A percentile compares a stretch with the other conserved stretches of the same genome.
Evolutionary conservation across 352 stramenopile species (phyloP).

Genomic region (Globisporangium acanthophoron): DNA sequence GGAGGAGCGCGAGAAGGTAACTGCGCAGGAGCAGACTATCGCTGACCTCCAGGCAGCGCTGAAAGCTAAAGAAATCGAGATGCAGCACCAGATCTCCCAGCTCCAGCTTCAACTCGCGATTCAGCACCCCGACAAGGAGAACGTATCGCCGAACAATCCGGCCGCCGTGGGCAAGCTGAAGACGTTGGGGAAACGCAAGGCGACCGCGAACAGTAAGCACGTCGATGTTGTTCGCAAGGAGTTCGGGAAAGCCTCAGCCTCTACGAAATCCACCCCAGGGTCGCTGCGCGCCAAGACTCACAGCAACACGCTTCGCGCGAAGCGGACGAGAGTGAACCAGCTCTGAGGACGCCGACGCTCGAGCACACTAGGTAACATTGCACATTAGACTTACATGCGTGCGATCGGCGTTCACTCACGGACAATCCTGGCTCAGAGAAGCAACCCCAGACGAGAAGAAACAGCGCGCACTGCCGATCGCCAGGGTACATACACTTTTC

Average conservation of each 20-base stretch:
- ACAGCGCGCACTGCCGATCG: conserved; percentile 1
- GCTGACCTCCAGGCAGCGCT: conserved; percentile 47
- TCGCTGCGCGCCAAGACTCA: neutral
- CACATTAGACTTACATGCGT: conserved; percentile 2
- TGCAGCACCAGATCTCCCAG: conserved; percentile 61
- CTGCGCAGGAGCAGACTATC: conserved; percentile 44
- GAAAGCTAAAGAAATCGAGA: conserved; percentile 60
- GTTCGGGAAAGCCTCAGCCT: conserved; percentile 31
- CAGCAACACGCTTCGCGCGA: conserved; percentile 22
- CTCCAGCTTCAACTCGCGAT: conserved; percentile 38
- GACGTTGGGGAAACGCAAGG: conserved; percentile 50
- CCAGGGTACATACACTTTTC: conserved; percentile 5
- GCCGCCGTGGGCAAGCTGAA: conserved; percentile 37
- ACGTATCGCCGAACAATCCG: conserved; percentile 30
- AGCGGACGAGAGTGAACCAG: conserved; percentile 47
- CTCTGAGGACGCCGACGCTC: conserved; percentile 19
- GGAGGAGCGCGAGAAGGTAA: conserved; percentile 56
- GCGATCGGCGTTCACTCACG: neutral
- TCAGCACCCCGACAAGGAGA: conserved; percentile 15
- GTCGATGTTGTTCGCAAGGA: conserved; percentile 32
- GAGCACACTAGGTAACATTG: conserved; percentile 1
- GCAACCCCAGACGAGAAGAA: neutral
- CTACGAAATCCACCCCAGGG: conserved; percentile 41
- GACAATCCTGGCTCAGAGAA: neutral
- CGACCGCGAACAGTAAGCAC: conserved; percentile 31